Conservation (phyloP, 116 monocot species). For the Phalaenopsis hybrid region DNA sequence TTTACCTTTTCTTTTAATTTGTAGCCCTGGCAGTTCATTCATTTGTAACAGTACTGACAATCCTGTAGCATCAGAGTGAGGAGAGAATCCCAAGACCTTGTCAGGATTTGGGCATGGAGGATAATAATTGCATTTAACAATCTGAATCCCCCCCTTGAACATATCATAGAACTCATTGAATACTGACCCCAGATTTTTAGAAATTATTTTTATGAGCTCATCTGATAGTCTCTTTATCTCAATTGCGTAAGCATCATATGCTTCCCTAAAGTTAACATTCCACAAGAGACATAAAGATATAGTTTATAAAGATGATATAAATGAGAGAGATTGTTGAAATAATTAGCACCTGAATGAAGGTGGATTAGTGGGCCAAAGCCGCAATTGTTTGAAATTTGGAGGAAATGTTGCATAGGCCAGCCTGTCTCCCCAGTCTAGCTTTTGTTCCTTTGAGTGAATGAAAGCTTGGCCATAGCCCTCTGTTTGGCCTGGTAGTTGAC, state of each 20-base stretch:
- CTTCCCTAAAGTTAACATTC: background rate
- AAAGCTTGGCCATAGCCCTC: slow-evolving; percentile 21
- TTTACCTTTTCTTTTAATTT: slow-evolving; percentile 20
- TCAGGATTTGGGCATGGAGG: slow-evolving; percentile 19
- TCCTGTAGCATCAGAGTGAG: slow-evolving; percentile 21
- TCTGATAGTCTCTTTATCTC: slow-evolving; percentile 11
- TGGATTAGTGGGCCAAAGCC: slow-evolving; percentile 17
- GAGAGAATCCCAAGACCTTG: slow-evolving; percentile 23
- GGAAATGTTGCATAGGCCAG: slow-evolving; percentile 8
- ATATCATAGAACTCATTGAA: background rate
- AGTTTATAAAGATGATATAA: too few relatives aligned
- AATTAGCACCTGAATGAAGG: slow-evolving; percentile 16
- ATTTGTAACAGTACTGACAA: slow-evolving; percentile 31
- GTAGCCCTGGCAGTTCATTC: slow-evolving; percentile 18
- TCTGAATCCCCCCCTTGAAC: slow-evolving; percentile 11
- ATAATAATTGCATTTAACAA: slow-evolving; percentile 26
- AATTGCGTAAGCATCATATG: slow-evolving; percentile 17
- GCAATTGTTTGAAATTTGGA: slow-evolving; percentile 1
- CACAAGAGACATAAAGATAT: too few relatives aligned
- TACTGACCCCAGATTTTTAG: slow-evolving; percentile 13
- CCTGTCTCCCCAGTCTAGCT: slow-evolving; percentile 19
- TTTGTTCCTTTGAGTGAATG: slow-evolving; percentile 15
- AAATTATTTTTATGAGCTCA: slow-evolving; percentile 8
- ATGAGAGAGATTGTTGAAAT: background rate
- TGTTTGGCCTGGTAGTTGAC: background rate